Conservation (phyloP, 2,329 filamentous ascomycete genomes). For the Escovopsis sp. region DNA sequence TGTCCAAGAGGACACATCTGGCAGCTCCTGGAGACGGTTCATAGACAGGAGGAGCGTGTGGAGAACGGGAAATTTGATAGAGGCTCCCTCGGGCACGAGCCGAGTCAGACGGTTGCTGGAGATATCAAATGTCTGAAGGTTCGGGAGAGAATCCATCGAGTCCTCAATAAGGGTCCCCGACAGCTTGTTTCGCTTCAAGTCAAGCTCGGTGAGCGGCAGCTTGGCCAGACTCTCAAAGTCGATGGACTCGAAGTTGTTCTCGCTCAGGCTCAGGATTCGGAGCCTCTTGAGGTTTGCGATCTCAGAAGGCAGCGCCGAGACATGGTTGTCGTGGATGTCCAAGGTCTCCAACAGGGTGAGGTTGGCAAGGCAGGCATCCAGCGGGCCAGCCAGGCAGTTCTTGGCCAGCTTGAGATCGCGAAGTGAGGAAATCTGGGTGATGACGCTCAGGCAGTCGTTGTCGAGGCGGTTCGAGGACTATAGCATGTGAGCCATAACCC, state of each 20-base stretch:
- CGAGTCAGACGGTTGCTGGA: constrained; percentile 58
- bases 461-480: constrained; percentile 69
- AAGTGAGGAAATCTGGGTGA: constrained; percentile 57
- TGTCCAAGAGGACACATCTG: constrained; percentile 59
- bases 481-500: constrained; percentile 8
- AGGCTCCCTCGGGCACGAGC: constrained; percentile 26
- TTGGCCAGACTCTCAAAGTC: constrained; percentile 53
- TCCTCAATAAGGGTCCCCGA: constrained; percentile 55
- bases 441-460: constrained; percentile 54
- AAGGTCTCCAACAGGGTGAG: constrained; percentile 61
- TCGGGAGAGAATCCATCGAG: constrained; percentile 39
- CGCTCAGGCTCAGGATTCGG: constrained; percentile 61
- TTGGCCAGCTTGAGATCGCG: constrained; percentile 70
- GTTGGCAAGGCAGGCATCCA: constrained; percentile 47
- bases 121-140: constrained; percentile 62
- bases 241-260: constrained; percentile 59
- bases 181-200: constrained; percentile 64
- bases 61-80: constrained; percentile 52
- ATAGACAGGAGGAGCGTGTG: constrained; percentile 62
- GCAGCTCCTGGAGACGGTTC: constrained; percentile 62
- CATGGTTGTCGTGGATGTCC: constrained; percentile 66
- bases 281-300: constrained; percentile 54
- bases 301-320: constrained; percentile 53
- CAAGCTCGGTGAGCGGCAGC: constrained; percentile 58
- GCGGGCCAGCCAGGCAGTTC: constrained; percentile 54